Evolutionary conservation across 208 protist genomes (phyloP).

Genomic region (Tritrichomonas foetus): DNA sequence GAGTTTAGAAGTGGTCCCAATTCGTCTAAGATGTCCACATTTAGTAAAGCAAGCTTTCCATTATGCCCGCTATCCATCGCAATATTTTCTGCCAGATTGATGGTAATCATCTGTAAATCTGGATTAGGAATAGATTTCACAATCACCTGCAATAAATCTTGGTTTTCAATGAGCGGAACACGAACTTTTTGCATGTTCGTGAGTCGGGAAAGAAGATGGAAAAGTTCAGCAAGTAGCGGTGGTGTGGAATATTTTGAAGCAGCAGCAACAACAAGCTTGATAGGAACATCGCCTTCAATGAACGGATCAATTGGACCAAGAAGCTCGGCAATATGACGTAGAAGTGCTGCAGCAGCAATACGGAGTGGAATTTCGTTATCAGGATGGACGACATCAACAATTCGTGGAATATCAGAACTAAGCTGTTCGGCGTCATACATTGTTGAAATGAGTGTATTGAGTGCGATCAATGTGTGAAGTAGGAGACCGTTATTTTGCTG

Average conservation of each 20-base stretch:
- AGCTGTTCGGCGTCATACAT: background rate
- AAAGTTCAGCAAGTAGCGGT: background rate
- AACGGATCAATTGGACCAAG: background rate
- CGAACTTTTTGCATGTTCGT: conserved; percentile 34
- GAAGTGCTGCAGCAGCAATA: background rate
- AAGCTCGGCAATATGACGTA: background rate
- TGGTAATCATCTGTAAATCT: background rate
- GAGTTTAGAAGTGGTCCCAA: background rate
- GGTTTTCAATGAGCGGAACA: background rate
- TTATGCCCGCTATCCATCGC: background rate
- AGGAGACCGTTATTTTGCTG: background rate
- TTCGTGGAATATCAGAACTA: background rate
- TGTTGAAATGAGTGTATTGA: background rate
- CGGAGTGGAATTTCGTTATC: background rate
- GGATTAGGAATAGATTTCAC: conserved; percentile 13
- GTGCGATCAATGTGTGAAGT: background rate
- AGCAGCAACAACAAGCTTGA: background rate
- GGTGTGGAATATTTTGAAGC: background rate
- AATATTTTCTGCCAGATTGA: background rate
- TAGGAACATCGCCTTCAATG: conserved; percentile 4
- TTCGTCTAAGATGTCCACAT: background rate
- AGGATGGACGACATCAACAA: conserved; percentile 31
- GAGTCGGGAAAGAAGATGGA: background rate
- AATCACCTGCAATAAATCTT: background rate
- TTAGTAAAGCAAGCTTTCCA: background rate